phyloP scores from a whole-genome alignment of 805 yeast species.

The Scheffersomyces stipitis region DNA sequence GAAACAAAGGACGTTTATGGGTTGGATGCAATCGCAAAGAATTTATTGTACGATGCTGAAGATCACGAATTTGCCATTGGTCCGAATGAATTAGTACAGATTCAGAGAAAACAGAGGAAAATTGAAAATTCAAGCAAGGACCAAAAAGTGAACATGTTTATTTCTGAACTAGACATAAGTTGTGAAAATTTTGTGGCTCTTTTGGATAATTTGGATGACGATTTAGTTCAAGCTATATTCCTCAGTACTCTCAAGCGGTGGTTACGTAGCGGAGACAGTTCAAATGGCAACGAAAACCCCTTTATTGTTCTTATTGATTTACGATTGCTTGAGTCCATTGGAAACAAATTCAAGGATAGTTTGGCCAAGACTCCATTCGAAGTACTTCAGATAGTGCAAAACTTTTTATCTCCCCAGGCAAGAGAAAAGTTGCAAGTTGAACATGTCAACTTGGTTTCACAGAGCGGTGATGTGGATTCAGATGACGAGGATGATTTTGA shows the following conservation, averaged over 20 bases:
- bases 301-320: constrained; percentile 57
- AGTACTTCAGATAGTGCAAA: constrained; percentile 43
- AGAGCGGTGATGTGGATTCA: constrained; percentile 29
- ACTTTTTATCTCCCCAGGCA: constrained; percentile 12
- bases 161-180: constrained; percentile 26
- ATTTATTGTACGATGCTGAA: constrained; percentile 29
- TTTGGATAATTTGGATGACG: constrained; percentile 50
- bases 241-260: constrained; percentile 57
- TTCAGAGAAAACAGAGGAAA: constrained; percentile 9
- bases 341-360: constrained; percentile 55
- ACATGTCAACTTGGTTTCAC: constrained; percentile 22
- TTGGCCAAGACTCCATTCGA: constrained; percentile 58
- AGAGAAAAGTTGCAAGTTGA: constrained; percentile 28
- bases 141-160: constrained; percentile 25
- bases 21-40: constrained; percentile 32
- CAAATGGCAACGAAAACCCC: constrained; percentile 42
- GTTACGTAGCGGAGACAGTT: constrained; percentile 36
- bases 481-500: constrained; percentile 19
- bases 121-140: constrained; percentile 15
- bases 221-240: constrained; percentile 47
- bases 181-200: constrained; percentile 36
- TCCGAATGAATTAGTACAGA: constrained; percentile 37
- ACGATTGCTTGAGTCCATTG: constrained; percentile 61
- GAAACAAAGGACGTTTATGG: constrained; percentile 14
- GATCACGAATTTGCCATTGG: constrained; percentile 36